Conservation (phyloP, 2,329 filamentous ascomycete genomes). For the Sarocladium kiliense region DNA sequence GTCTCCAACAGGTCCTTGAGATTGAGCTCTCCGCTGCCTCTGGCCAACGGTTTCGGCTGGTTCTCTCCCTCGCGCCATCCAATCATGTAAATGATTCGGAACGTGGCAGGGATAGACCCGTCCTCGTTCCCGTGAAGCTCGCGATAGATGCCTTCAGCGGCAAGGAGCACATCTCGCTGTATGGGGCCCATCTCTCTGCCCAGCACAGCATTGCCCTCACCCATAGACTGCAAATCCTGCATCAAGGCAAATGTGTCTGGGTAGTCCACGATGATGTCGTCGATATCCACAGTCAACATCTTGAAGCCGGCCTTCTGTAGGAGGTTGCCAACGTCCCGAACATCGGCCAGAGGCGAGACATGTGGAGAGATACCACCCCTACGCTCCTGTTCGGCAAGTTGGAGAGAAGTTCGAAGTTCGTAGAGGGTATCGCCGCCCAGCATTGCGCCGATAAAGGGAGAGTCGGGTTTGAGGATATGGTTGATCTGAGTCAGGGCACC, state of each 20-base stretch:
- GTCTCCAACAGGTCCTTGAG: constrained; percentile 68
- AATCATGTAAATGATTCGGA: constrained; percentile 97
- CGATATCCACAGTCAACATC: constrained; percentile 92
- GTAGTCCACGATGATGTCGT: constrained; percentile 95
- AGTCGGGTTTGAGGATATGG: constrained; percentile 79
- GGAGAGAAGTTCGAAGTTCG: constrained; percentile 87
- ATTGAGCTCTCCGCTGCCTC: constrained; percentile 82
- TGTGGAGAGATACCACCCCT: constrained; percentile 88
- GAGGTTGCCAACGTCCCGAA: constrained; percentile 83
- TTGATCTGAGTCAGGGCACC: constrained; percentile 81
- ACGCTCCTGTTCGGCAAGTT: constrained; percentile 86
- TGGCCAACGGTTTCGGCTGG: constrained; percentile 72
- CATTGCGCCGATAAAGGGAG: constrained; percentile 93
- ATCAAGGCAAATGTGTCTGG: constrained; percentile 86
- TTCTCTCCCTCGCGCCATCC: constrained; percentile 85
- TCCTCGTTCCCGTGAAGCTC: constrained; percentile 80
- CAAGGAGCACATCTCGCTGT: constrained; percentile 76
- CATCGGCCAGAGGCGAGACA: constrained; percentile 86
- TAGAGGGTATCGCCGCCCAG: constrained; percentile 91
- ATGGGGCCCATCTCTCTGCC: constrained; percentile 78
- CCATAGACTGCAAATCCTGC: constrained; percentile 94
- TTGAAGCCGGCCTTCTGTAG: constrained; percentile 87
- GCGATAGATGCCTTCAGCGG: constrained; percentile 82
- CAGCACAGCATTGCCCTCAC: constrained; percentile 84
- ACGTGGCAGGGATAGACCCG: constrained; percentile 78